Evolutionary conservation across 2,329 filamentous ascomycete genomes (phyloP).

Genomic region (Ophiognomonia clavigignenti-juglandacearum): DNA sequence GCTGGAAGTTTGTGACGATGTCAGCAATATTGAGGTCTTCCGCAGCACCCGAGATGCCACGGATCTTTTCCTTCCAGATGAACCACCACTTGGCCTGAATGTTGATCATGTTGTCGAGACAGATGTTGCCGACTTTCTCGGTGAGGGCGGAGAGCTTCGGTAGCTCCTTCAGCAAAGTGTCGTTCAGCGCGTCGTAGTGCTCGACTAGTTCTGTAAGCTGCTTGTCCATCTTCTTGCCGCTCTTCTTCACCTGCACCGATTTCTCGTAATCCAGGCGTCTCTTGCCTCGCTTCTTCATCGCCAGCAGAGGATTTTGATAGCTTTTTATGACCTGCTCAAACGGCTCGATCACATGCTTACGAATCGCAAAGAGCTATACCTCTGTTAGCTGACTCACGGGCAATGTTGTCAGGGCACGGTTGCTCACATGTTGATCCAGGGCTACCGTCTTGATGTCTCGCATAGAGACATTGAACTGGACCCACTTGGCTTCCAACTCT

Average conservation of each 20-base stretch:
- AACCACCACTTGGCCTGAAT: constrained; percentile 80
- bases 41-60: constrained; percentile 63
- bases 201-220: constrained; percentile 80
- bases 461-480: constrained; percentile 81
- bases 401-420: not conserved
- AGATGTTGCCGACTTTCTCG: constrained; percentile 77
- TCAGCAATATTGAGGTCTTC: constrained; percentile 65
- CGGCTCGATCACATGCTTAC: constrained; percentile 76
- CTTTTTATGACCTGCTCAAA: constrained; percentile 34
- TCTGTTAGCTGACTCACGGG: constrained; percentile 20
- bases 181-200: constrained; percentile 86
- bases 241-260: constrained; percentile 69
- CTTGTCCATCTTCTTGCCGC: constrained; percentile 81
- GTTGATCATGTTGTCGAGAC: constrained; percentile 76
- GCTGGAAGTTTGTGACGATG: constrained; percentile 71
- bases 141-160: constrained; percentile 79
- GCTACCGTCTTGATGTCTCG: constrained; percentile 79
- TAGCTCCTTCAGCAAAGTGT: constrained; percentile 87
- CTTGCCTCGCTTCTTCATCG: constrained; percentile 94
- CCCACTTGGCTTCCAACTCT: constrained; percentile 91
- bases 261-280: constrained; percentile 85
- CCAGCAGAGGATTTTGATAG: constrained; percentile 77
- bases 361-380: constrained; percentile 56
- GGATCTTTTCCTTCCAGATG: constrained; percentile 80
- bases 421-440: constrained; percentile 75